Evolutionary conservation across 306 rosid genomes (phyloP), one percentile per base, ranked within the genome.

Genomic region (Prunus salicina): DNA sequence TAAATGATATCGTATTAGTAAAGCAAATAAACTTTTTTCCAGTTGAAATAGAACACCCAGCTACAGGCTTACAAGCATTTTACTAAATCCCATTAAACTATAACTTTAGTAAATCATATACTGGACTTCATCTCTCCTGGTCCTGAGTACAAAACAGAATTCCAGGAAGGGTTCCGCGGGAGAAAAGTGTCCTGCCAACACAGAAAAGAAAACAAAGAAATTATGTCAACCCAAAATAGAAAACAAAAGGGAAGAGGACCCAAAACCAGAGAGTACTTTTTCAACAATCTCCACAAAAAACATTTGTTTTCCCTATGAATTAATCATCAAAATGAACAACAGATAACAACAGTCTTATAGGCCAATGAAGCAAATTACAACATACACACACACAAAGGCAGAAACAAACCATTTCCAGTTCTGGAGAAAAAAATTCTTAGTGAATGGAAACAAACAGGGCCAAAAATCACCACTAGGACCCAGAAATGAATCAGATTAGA

Each of bases 131-230:
- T 81, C 18, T 64, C 91, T 25, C 32, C 64, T 25, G 64, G 32
- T 27, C 79, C 85, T 9, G 81, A 77, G 81, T 82, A 81, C 84
- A 93, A 10, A 41, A 88, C 85, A 78, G 86, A 67, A 70, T 84
- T 86, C 96, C 97, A 88, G 27, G 87, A 66, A 6, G 94, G 88
- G 73, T 91, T 93, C 86, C 81, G 73, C 0, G 90, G 91, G 79
- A 93, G 88, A 84, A 93, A 93, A 15, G 97, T 91, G 72, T 90
- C 97, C 97, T 93, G 93, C 87, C 68, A 83, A 66, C 3, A 60
- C 38, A 70, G 56, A 72, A 34, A 34, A 5, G 41, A 49, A 43
- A 68, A 58, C 34, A 47, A 56, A 14, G n/a, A 9, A 43, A 65
- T 38, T 76, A 46, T 64, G 15, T 19, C 43, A 60, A 5, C 38